A percentile compares a stretch with the other conserved stretches of the same genome.
phyloP scores from a whole-genome alignment of 495 filamentous ascomycete species.

The Articulospora tetracladia region DNA sequence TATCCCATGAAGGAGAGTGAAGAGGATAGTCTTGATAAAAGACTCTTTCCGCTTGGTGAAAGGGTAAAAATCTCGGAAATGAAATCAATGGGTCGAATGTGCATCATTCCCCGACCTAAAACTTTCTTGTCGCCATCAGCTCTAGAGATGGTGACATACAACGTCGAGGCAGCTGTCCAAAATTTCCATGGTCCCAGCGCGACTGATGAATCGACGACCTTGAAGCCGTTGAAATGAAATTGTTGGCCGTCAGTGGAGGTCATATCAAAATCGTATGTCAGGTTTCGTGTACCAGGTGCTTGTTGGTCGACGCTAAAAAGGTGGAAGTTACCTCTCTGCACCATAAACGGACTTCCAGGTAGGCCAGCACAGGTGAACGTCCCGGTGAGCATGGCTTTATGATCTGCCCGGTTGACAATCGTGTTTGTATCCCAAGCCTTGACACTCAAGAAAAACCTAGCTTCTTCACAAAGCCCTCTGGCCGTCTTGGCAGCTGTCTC shows the following conservation, averaged over 20 bases:
- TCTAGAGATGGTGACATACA: slow-evolving; percentile 51
- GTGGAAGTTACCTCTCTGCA: slow-evolving; percentile 54
- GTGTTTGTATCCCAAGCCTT: slow-evolving; percentile 46
- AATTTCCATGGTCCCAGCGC: slow-evolving; percentile 48
- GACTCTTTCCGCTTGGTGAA: slow-evolving; percentile 41
- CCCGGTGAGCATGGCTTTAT: slow-evolving; percentile 54
- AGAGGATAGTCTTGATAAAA: slow-evolving; percentile 37
- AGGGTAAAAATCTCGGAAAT: slow-evolving; percentile 54
- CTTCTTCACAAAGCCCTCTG: slow-evolving; percentile 46
- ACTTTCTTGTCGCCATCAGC: slow-evolving; percentile 29
- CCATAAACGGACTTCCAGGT: slow-evolving; percentile 53
- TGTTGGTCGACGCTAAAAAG: slow-evolving; percentile 51
- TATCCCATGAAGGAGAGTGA: slow-evolving; percentile 50
- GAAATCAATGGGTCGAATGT: slow-evolving; percentile 53
- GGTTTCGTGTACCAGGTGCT: slow-evolving; percentile 51
- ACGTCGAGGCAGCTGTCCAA: slow-evolving; percentile 61
- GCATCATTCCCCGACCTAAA: slow-evolving; percentile 56
- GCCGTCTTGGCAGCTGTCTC: slow-evolving; percentile 50
- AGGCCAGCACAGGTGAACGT: slow-evolving; percentile 59
- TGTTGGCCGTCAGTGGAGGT: slow-evolving; percentile 43
- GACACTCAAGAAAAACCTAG: slow-evolving; percentile 58
- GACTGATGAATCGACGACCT: slow-evolving; percentile 56
- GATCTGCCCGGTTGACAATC: slow-evolving; percentile 39
- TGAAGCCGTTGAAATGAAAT: slow-evolving; percentile 58
- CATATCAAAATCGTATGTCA: slow-evolving; percentile 61